Conservation (phyloP, 2,329 filamentous ascomycete genomes). For the Simplicillium sp. region DNA sequence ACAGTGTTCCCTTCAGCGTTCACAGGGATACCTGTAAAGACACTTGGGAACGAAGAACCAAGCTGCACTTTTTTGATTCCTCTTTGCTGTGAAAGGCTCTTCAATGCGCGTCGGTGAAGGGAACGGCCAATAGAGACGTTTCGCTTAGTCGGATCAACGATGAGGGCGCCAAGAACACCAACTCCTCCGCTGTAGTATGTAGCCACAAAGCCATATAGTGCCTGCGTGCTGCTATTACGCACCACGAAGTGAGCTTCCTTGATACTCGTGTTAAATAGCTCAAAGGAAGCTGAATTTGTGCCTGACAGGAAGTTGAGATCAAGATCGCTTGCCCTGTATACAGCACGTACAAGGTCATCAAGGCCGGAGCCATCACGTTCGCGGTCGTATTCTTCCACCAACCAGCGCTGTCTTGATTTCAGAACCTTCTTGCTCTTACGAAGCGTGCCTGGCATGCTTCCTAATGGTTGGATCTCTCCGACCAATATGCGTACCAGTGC, state of each 20-base stretch:
- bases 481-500: constrained; percentile 77
- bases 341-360: constrained; percentile 61
- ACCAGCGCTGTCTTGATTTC: constrained; percentile 89
- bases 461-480: constrained; percentile 56
- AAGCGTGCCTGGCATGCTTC: constrained; percentile 62
- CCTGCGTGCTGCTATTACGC: constrained; percentile 84
- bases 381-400: constrained; percentile 80
- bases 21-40: constrained; percentile 74
- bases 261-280: constrained; percentile 59
- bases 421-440: constrained; percentile 79
- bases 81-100: constrained; percentile 58
- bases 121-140: constrained; percentile 87
- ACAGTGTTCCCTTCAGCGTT: constrained; percentile 34
- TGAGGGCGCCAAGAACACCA: constrained; percentile 74
- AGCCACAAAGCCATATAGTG: constrained; percentile 84
- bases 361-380: constrained; percentile 66
- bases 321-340: constrained; percentile 58
- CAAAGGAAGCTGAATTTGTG: constrained; percentile 65
- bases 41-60: constrained; percentile 70
- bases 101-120: constrained; percentile 75
- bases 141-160: constrained; percentile 78
- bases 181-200: constrained; percentile 69
- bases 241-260: constrained; percentile 86
- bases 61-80: constrained; percentile 74
- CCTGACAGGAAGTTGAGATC: constrained; percentile 61